phyloP scores from a whole-genome alignment of 306 rosid genomes.

The Cucumis cinereus region DNA sequence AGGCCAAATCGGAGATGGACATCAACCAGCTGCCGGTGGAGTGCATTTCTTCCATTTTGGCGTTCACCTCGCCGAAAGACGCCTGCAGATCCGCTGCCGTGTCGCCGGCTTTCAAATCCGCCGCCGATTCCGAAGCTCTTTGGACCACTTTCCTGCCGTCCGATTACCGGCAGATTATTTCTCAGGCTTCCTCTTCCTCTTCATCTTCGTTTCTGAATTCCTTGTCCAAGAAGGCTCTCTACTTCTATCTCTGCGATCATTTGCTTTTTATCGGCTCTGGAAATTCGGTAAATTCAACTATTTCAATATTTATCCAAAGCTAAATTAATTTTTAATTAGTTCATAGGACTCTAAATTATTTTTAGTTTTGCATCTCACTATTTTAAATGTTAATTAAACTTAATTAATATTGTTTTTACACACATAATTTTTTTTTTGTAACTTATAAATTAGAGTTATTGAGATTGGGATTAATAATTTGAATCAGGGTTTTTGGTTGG shows the following conservation, averaged over 20 bases:
- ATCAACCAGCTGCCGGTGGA: neutral
- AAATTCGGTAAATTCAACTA: neutral
- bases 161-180: constrained; percentile 4
- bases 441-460: neutral
- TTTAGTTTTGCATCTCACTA: too few relatives aligned
- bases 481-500: constrained; percentile 29
- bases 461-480: neutral
- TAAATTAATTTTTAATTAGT: too few relatives aligned
- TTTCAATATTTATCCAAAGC: neutral
- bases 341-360: too few relatives aligned
- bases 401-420: too few relatives aligned
- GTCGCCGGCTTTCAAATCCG: constrained; percentile 6
- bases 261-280: neutral
- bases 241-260: neutral
- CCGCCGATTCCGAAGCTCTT: neutral
- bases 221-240: neutral
- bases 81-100: neutral
- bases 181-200: neutral
- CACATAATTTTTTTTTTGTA: too few relatives aligned
- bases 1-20: neutral
- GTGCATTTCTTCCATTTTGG: neutral
- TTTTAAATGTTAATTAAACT: too few relatives aligned
- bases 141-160: constrained; percentile 12
- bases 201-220: neutral
- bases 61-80: neutral